Evolutionary conservation across 1,284 basidiomycete species (phyloP).

Genomic region (Trichosporon coremiiforme): DNA sequence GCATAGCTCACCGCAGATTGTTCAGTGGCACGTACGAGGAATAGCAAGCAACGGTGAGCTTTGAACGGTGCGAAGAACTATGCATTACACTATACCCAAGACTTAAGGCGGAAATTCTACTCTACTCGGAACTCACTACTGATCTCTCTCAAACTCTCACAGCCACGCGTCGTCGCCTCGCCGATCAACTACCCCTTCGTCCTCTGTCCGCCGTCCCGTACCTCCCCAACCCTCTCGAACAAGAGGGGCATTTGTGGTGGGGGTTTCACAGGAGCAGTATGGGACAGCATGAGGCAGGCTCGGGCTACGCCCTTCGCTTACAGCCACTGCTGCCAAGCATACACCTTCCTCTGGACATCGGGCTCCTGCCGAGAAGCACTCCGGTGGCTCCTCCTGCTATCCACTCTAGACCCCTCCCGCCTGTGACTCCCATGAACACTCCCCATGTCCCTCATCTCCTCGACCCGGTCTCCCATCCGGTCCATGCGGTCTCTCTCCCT

Average conservation of each 20-base stretch:
- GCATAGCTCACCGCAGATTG: no score
- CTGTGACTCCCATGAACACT: background rate
- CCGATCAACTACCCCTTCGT: no score
- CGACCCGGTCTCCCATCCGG: background rate
- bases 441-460: background rate
- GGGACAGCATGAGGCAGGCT: no score
- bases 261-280: no score
- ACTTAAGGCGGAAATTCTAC: background rate
- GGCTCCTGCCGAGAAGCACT: slow-evolving; percentile 14
- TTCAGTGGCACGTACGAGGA: no score
- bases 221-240: no score
- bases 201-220: no score
- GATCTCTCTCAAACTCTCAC: no score
- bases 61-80: slow-evolving; percentile 5
- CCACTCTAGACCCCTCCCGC: background rate
- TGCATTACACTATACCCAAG: slow-evolving; percentile 12
- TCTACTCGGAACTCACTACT: background rate
- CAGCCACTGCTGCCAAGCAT: slow-evolving; percentile 33
- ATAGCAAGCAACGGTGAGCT: no score
- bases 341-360: slow-evolving; percentile 22
- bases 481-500: background rate
- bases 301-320: background rate
- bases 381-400: background rate
- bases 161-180: no score
- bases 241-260: no score